Base-by-base conservation (phyloP, 768 basidiomycete species). In the Lentinus brumalis region DNA sequence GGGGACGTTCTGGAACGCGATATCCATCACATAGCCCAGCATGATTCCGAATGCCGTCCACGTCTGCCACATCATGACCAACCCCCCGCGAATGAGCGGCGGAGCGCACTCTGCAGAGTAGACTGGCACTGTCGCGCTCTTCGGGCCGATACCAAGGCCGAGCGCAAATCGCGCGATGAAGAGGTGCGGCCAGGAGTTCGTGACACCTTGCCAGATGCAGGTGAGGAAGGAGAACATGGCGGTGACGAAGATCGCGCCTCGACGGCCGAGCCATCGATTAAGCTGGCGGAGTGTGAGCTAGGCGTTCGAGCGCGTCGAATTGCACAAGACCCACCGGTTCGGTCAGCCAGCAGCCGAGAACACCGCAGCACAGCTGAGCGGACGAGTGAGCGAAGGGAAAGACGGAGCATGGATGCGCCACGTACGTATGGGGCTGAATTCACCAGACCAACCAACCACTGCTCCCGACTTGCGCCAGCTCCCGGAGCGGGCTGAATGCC, bases 11-110 rank as follows among this genome's bases (percentile, higher is more conserved):
- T 75, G 84, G 45, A 92, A 81, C 29, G 75, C 77, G 47, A 92
- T 71, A 71, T 90, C 89, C 62, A 87, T 79, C 49, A 79, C 78
- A 67, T 85, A 86, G 26, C 91, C 91, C 3, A 91, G 59, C 74
- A 85, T 81, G 72, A 93, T 90, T 57, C 92, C 92, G 67, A 92
- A 92, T 2, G 89, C 91, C 2, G 90, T 91, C 90, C 90, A 93
- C 76, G 91, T 79, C 72, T 92, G 90, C 75, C 70, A 53, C 52
- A 53, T 53, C 52, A 53, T 53, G 38, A 53, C 52, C n/a, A 53
- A 38, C n/a, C 38, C 52, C 21, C 52, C 52, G 21, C 52, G 52
- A 18, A 53, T 67, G 42, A 30, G 31, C 18, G 52, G 53, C 6
- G 35, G 26, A 18, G 35, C 44, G 3, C 41, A 53, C 73, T 97